Evolutionary conservation across 108 stramenopile species (phyloP), one percentile per base, ranked within the genome.

Genomic region (Seminavis robusta): DNA sequence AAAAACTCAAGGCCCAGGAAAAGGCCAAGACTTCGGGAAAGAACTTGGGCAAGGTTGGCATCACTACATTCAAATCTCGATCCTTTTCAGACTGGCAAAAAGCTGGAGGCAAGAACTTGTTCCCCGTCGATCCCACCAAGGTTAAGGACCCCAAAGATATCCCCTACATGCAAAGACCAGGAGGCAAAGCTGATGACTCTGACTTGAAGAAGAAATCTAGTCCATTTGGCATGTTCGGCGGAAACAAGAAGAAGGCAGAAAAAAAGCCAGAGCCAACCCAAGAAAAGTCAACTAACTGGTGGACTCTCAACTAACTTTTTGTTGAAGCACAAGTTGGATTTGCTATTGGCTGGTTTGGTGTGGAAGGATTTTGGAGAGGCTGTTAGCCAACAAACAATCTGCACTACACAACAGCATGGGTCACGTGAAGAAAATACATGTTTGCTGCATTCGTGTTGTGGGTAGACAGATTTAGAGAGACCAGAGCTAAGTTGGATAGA

Each of bases 151-250:
- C 58, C 20, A 73, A 52, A 15, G 87, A 93, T 31, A 71, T 92
- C 34, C 90, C 92, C 7, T 93, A 93, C 92, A 93, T 93, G 92
- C 90, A 91, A 79, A 68, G 87, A 21, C 65, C 77, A 8, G 92
- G 92, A 33, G 92, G 92, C 33, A 55, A 23, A 8, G 70, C 88
- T 17, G 88, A 89, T 65, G 77, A 88, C 32, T 65, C 80, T 26
- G 87, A 93, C 45, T 62, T 93, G 52, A 82, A 80, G 29, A 76
- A 79, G 50, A 74, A 71, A 41, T 59, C 53, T 4, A 43, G 59
- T 5, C 37, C 33, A 9, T 57, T 63, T 52, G 46, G 23, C 24
- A 16, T 42, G 16, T 77, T 81, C 34, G 72, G 74, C 4, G 52
- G 52, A 17, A 78, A 69, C 58, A 87, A 84, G 59, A 67, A 73